These are phyloP conservation scores for Dioscorea cayenensis DNA, from an alignment of 116 monocot species.

Conservation along the genomic window DNA sequence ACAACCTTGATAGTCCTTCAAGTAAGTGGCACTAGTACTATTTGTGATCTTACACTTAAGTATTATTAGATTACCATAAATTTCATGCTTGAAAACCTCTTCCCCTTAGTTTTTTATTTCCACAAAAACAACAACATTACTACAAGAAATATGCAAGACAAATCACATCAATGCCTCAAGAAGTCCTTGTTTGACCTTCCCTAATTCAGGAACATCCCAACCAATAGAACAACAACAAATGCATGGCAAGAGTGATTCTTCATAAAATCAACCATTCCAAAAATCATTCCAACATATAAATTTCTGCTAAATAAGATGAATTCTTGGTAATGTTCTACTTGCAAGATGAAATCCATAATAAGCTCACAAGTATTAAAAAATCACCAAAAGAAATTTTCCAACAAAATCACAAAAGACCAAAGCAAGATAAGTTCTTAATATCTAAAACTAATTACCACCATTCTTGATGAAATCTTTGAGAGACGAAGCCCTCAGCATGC, in stretches of 20 bases:
- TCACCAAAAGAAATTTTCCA: background rate
- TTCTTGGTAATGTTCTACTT: too few relatives aligned
- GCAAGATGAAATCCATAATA: too few relatives aligned
- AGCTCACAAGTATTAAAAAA: background rate
- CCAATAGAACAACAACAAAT: too few relatives aligned
- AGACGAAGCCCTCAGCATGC: constrained; percentile 67
- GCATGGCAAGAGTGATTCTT: too few relatives aligned
- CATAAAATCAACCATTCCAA: too few relatives aligned
- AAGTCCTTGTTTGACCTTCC: background rate
- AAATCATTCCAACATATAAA: too few relatives aligned
- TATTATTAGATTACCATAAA: constrained; percentile 63
- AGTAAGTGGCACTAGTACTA: constrained; percentile 41
- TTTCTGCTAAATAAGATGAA: too few relatives aligned
- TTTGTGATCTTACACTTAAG: constrained; percentile 85
- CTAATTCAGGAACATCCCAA: too few relatives aligned
- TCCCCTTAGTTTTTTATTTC: constrained; percentile 84
- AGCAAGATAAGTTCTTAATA: background rate
- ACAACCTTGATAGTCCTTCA: constrained; percentile 77
- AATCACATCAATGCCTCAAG: background rate
- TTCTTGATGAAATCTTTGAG: constrained; percentile 98
- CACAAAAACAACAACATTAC: constrained; percentile 68
- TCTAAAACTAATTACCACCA: constrained; percentile 57
- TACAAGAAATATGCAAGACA: constrained; percentile 16
- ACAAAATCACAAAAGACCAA: too few relatives aligned
- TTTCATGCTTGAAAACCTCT: constrained; percentile 82